phyloP scores from a whole-genome alignment of 768 basidiomycete genomes.

The Fomitopsis pulvina region DNA sequence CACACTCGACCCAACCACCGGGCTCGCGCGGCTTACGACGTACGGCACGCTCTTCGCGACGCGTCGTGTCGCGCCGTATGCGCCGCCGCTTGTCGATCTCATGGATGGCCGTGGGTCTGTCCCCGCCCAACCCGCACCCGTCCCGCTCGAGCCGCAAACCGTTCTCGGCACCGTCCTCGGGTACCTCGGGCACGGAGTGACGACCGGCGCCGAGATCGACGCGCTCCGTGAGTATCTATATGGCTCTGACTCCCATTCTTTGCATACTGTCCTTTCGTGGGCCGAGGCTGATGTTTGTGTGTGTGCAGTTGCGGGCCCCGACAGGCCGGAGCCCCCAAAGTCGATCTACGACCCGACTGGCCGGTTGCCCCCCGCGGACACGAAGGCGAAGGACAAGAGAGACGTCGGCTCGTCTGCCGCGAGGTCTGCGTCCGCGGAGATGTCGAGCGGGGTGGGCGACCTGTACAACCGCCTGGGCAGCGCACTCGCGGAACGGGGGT shows the following conservation, averaged over 20 bases:
- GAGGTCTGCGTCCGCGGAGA: conserved; percentile 14
- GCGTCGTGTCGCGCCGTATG: conserved; percentile 37
- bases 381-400: conserved; percentile 1
- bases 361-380: background rate
- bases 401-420: conserved; percentile 10
- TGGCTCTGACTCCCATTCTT: too few species aligned
- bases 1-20: conserved; percentile 26
- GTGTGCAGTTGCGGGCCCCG: conserved; percentile 54
- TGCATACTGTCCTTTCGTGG: background rate
- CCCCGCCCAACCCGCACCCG: conserved; percentile 56
- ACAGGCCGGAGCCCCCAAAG: conserved; percentile 45
- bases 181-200: conserved; percentile 43
- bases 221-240: conserved; percentile 38
- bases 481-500: conserved; percentile 63
- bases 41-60: conserved; percentile 58
- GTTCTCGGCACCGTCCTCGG: conserved; percentile 36
- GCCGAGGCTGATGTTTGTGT: background rate
- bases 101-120: conserved; percentile 32
- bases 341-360: conserved; percentile 1
- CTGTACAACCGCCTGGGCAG: conserved; percentile 30
- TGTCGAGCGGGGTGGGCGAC: conserved; percentile 18
- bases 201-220: conserved; percentile 52
- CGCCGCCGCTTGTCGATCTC: conserved; percentile 47
- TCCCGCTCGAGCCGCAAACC: conserved; percentile 51
- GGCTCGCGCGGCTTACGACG: conserved; percentile 18